Evolutionary conservation across 768 basidiomycete species (phyloP), one percentile per base, ranked within the genome.

Genomic region (Lyophyllum decastes): DNA sequence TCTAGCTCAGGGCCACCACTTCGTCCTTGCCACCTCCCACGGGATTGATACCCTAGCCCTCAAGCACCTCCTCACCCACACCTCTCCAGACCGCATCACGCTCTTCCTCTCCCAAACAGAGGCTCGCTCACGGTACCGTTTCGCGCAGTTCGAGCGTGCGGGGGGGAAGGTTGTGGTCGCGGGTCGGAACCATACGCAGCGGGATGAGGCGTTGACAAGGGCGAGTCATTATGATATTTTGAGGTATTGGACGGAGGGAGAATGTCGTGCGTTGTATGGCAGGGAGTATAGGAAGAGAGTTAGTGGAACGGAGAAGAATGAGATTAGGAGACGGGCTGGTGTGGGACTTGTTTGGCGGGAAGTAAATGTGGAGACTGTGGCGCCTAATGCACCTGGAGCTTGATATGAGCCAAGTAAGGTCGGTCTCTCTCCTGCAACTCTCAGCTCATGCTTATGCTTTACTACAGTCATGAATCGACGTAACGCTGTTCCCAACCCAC

Each of bases 191-290:
- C 65, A 68, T 53, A 66, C 64, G 6, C 64, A 66, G 38, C 51
- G 68, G 44, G 70, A 72, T 50, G 68, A 63, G 40, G 67, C 65
- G 26, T 68, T 70, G 68, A 70, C 67, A 4, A 44, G 64, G 2
- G 68, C 59, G 0, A 70, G 65, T 21, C 66, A 71, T 54, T 72
- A 72, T 44, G 71, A 72, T 61, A 70, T 72, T 24, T 45, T 70
- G 46, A 57, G 66, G 30, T 70, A 69, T 48, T 58, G 64, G 35
- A 70, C 68, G 9, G 68, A 68, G 41, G 61, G 64, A 17, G 68
- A 70, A 47, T 66, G 60, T 46, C 55, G 61, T 0, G 57, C 38
- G 17, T 30, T 64, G 9, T 70, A 69, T 59, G 69, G 67, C 10
- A 49, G 30, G 7, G 51, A 49, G 27, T 69, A 68, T 50, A 57